Evolutionary conservation across 2,329 filamentous ascomycete genomes (phyloP), one percentile per base, ranked within the genome.

Genomic region (Hirsutella minnesotensis): DNA sequence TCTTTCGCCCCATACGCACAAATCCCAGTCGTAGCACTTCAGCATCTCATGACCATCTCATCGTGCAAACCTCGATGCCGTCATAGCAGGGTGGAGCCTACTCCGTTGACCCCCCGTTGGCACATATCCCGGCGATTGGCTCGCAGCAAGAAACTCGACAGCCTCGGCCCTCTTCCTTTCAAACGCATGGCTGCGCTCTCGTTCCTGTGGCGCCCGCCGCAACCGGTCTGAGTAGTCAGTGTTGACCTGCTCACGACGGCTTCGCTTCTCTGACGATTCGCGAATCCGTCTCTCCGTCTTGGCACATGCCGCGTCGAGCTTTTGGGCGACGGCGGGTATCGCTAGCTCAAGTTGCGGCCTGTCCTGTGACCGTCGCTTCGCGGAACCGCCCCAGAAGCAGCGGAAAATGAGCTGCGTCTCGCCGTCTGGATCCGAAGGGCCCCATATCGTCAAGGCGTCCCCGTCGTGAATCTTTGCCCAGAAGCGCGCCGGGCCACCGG

Each of bases 391-490:
- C 69, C 75, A 79, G 42, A 61, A 65, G 57, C 75, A 79, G 34
- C 64, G 65, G 51, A 79, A 78, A 9, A 57, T 53, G 9, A 79
- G 58, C 44, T 65, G 69, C 4, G 65, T 71, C 44, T 68, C 60
- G 40, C 54, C 61, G 30, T 56, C 58, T 38, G 54, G 53, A 36
- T 67, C 62, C 5, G 63, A 58, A 12, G 67, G 62, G 36, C 77
- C 68, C 71, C 80, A 94, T 7, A 94, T 75, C 2, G 79, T 76
- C 39, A 95, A 74, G 20, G 78, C 69, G 56, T 95, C 90, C 2
- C 85, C 86, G 29, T 83, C 77, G 56, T 87, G 77, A 13, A 95
- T 61, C 43, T 79, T 77, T 21, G 83, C 79, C 79, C 79, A 83
- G 55, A 72, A 62, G 24, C 58, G 61, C 38, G 75, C 86, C 1